Conservation (phyloP, 2,329 filamentous ascomycete species). For the Fusarium sp. region DNA sequence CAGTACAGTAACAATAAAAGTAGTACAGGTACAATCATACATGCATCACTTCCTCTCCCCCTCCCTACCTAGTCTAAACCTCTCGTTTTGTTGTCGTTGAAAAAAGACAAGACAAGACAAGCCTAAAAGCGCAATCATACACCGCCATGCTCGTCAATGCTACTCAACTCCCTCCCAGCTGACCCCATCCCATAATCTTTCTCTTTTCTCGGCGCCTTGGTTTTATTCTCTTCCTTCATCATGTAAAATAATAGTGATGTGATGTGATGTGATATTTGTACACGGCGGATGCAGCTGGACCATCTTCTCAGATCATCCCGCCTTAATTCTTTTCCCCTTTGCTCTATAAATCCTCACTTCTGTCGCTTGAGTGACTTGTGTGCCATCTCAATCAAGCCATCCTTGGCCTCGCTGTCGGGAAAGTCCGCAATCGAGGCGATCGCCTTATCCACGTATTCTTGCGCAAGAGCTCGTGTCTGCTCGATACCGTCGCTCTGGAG, state of each 20-base stretch:
- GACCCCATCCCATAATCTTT: constrained; percentile 14
- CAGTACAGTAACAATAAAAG: constrained; percentile 21
- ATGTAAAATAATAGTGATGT: constrained; percentile 30
- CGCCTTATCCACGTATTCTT: constrained; percentile 91
- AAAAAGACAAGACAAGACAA: constrained; percentile 25
- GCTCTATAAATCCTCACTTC: constrained; percentile 70
- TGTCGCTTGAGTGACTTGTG: constrained; percentile 89
- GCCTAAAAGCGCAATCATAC: constrained; percentile 35
- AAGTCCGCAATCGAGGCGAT: constrained; percentile 87
- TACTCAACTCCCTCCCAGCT: constrained; percentile 22
- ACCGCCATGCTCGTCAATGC: constrained; percentile 30
- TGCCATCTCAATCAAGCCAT: constrained; percentile 93
- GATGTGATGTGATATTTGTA: constrained; percentile 42
- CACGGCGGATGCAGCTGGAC: constrained; percentile 26
- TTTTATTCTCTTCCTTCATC: constrained; percentile 12
- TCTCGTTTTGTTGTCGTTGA: constrained; percentile 17
- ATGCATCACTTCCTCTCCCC: constrained; percentile 35
- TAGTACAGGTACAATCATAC: constrained; percentile 44
- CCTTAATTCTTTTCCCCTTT: constrained; percentile 9
- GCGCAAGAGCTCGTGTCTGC: constrained; percentile 90
- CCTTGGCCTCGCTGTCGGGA: constrained; percentile 95
- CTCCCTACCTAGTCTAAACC: constrained; percentile 10
- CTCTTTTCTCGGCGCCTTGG: constrained; percentile 6
- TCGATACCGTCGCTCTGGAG: constrained; percentile 88
- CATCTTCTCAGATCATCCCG: constrained; percentile 20